Percentiles rank a stretch among this genome's conserved stretches.
Evolutionary conservation across 2,329 filamentous ascomycete genomes (phyloP).

Genomic region (Didymella lethalis): DNA sequence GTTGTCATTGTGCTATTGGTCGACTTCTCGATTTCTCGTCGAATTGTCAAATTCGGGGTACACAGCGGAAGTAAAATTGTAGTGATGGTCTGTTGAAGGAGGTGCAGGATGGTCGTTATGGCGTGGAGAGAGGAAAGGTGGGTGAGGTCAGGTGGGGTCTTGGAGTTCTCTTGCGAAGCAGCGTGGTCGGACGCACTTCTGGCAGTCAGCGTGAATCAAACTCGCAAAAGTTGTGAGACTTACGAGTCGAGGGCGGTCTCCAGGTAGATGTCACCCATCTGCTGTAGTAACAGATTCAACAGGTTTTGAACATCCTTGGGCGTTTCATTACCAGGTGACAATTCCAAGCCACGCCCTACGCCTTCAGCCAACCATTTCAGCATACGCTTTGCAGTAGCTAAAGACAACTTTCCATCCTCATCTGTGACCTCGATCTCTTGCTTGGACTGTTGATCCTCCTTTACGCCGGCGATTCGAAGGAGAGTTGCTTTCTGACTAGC

Average conservation of each 20-base stretch:
- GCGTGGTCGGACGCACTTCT: slow-evolving; percentile 69
- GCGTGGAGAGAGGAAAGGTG: slow-evolving; percentile 82
- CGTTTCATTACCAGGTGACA: slow-evolving; percentile 87
- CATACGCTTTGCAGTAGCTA: slow-evolving; percentile 95
- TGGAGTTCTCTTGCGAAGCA: slow-evolving; percentile 77
- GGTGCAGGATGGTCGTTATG: slow-evolving; percentile 86
- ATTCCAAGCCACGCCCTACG: slow-evolving; percentile 86
- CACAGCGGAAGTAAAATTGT: slow-evolving; percentile 91
- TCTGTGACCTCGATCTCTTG: slow-evolving; percentile 91
- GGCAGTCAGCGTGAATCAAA: slow-evolving; percentile 20
- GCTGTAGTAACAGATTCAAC: slow-evolving; percentile 80
- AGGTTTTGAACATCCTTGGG: slow-evolving; percentile 92
- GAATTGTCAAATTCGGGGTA: slow-evolving; percentile 86
- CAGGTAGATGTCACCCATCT: slow-evolving; percentile 84
- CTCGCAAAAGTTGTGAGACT: slow-evolving; percentile 28
- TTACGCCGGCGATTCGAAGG: slow-evolving; percentile 83
- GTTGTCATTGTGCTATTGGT: slow-evolving; percentile 75
- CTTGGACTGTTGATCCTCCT: slow-evolving; percentile 76
- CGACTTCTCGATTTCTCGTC: slow-evolving; percentile 87
- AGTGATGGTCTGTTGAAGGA: slow-evolving; percentile 91
- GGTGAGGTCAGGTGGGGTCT: slow-evolving; percentile 84
- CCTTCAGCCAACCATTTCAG: slow-evolving; percentile 96
- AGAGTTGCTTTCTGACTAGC: slow-evolving; percentile 90
- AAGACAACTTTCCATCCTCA: slow-evolving; percentile 82
- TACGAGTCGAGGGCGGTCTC: slow-evolving; percentile 70